Base-by-base conservation (phyloP, 2,329 filamentous ascomycete species). In the Botryosphaeria dothidea region DNA sequence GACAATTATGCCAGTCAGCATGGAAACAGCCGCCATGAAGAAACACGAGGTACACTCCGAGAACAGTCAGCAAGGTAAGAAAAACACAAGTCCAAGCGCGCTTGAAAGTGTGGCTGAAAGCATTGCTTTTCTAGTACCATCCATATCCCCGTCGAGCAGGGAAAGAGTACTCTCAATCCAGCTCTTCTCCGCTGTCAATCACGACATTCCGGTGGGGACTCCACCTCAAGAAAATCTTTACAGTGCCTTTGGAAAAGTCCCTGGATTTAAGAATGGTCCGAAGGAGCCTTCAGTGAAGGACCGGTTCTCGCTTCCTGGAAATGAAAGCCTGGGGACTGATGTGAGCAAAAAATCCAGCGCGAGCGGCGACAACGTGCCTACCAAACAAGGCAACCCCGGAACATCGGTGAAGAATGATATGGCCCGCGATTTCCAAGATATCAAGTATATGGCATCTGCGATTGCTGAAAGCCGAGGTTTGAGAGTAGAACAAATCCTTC, bases 381-480 rank as follows among this genome's bases (percentile, higher is more conserved):
- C 27, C 17, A 52, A 49, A 21, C 15, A 48, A 5, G 41, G 48
- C 7, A 23, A 46, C 5, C n/a, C 29, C 23, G 36, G 25, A 27
- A 45, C 51, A 29, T 38, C 34, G 9, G 15, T 9, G 19, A 21
- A 17, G 23, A 48, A 5, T 8, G 48, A 57, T 34, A 43, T 15
- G 15, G 62, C 31, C 41, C 29, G 34, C 23, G 64, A 65, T 34
- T 46, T 61, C 27, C 45, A 43, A 15, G 46, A 45, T n/a, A 62
- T 65, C 23, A 65, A 38, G 36, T 31, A 38, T 6, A 60, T 65
- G 29, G 64, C 64, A 25, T 52, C 54, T 27, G 27, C 41, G 29
- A 45, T 79, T 36, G 78, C 78, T 56, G 67, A 67, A 8, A 74
- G 74, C 51, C 73, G 73, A 52, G 76, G 76, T n/a, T 64, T 80